Base-by-base conservation (phyloP, 345 rosid genomes). In the Cardiospermum halicacabum region DNA sequence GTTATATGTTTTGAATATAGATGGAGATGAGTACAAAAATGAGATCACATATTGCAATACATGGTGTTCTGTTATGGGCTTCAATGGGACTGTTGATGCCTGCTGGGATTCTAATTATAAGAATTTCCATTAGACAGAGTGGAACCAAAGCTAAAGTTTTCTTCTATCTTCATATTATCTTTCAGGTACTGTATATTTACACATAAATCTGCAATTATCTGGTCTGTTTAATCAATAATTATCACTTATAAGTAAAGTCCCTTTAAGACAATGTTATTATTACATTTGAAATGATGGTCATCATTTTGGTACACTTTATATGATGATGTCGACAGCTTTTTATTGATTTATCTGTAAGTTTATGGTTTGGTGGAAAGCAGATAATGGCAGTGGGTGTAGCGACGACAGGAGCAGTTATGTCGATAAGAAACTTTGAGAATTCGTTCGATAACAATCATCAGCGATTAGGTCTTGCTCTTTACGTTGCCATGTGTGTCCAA, bases 51-150 rank as follows among this genome's bases (percentile, higher is more conserved):
- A 77, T 89, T 28, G 64, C 80, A 16, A 62, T 88, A 51, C 98
- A 92, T 74, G 98, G 98, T 1, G 40, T 89, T 55, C 84, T 89
- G 25, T 82, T 82, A 6, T 92, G 98, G 98, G 80, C 73, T 45
- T 81, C 98, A 15, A 74, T 92, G 85, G 97, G 98, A 11, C 76
- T 92, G 43, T 75, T 92, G 15, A 72, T 78, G 81, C 98, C 98
- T 61, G 51, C 82, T 60, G 98, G 93, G 56, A 85, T 92, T 55
- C 77, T 92, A 30, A 75, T 74, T 3, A 78, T 85, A 26, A 82
- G 96, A 75, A 77, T 89, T 78, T 82, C 88, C 67, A 73, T 51
- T 37, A 84, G 70, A 76, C 79, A 74, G 31, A 59, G 75, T 74
- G 67, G 71, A 26, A 62, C 39, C 66, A 72, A 80, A 67, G 65